phyloP scores from a whole-genome alignment of 2,329 filamentous ascomycete species.

The Xylaria sp. region DNA sequence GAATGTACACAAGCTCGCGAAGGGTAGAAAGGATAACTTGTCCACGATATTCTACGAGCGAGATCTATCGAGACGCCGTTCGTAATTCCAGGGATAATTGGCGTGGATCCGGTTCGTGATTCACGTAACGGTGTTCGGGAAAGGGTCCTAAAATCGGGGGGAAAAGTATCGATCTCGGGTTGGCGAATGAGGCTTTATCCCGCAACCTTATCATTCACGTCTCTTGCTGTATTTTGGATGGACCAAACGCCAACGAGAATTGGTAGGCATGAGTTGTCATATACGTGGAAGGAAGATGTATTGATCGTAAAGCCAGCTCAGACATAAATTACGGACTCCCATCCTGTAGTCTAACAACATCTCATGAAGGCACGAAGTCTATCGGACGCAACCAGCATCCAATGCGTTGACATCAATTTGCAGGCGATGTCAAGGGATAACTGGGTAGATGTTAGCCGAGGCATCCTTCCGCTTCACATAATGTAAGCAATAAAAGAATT shows the following conservation, averaged over 20 bases:
- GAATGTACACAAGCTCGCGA: constrained; percentile 45
- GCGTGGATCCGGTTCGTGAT: constrained; percentile 13
- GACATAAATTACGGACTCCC: neutral
- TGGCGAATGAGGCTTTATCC: constrained; percentile 3
- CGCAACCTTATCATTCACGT: neutral
- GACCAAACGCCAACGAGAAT: neutral
- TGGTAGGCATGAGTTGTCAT: constrained; percentile 1
- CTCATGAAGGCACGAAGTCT: neutral
- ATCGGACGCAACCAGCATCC: neutral
- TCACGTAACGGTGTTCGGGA: constrained; percentile 13
- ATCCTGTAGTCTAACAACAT: neutral
- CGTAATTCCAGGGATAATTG: constrained; percentile 7
- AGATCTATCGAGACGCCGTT: neutral
- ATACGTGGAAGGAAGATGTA: neutral
- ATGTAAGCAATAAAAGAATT: neutral
- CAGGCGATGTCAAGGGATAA: neutral
- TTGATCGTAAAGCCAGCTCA: neutral
- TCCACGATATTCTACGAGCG: neutral
- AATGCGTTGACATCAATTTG: constrained; percentile 8
- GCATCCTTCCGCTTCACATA: neutral
- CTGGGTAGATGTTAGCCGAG: neutral
- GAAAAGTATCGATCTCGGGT: neutral
- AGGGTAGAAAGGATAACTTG: constrained; percentile 23
- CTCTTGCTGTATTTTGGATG: neutral
- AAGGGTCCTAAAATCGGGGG: neutral